Conservation (phyloP, 2,329 filamentous ascomycete species). For the Fusarium denticulatum region DNA sequence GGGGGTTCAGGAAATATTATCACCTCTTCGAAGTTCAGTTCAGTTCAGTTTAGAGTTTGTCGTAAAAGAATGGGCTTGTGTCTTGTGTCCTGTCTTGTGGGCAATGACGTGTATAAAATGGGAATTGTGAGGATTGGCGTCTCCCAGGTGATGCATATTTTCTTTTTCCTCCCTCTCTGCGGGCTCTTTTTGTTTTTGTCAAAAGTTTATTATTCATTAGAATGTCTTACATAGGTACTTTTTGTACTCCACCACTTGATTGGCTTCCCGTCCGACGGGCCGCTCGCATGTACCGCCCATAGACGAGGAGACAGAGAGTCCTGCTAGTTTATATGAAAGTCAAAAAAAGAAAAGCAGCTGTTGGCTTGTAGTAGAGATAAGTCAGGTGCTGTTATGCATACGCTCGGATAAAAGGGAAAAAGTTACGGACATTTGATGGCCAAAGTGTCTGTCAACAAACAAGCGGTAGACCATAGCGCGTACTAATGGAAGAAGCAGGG, state of each 20-base stretch:
- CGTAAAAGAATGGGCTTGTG: neutral
- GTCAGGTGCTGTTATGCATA: constrained; percentile 14
- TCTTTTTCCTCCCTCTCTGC: neutral
- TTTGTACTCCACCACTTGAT: constrained; percentile 27
- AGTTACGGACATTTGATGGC: constrained; percentile 23
- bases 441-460: constrained; percentile 19
- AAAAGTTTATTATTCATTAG: constrained; percentile 12
- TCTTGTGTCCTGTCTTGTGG: constrained; percentile 3
- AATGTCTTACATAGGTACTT: constrained; percentile 7
- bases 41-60: neutral
- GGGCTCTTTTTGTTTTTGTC: neutral
- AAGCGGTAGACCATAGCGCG: neutral
- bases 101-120: constrained; percentile 21
- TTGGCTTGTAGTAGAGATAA: neutral
- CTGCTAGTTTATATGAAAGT: neutral
- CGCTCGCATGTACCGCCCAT: constrained; percentile 28
- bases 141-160: constrained; percentile 30
- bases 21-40: neutral
- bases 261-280: constrained; percentile 38
- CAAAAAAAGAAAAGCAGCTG: neutral
- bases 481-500: neutral
- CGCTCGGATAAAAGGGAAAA: constrained; percentile 22
- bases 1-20: constrained; percentile 24
- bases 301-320: constrained; percentile 8
- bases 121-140: constrained; percentile 16